Conservation (phyloP, 257 asterid species). For the Solanum etuberosum region DNA sequence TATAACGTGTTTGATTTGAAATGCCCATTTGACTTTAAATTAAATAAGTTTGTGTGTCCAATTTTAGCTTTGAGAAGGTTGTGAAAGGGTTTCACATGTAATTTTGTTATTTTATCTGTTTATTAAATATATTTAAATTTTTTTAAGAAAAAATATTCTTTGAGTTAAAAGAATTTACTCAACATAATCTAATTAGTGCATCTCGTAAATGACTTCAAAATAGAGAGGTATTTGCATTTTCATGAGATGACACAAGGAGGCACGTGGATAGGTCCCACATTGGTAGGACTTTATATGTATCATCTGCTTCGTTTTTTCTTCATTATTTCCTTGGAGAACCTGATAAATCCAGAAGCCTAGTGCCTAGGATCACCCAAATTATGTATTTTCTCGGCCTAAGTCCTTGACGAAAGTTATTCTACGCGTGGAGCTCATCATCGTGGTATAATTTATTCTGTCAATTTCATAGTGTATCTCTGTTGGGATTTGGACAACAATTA, state of each 20-base stretch:
- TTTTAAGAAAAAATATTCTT: too few species aligned
- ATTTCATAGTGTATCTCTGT: neutral
- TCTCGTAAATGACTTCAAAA: neutral
- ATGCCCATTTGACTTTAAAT: neutral
- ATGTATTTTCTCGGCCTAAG: neutral
- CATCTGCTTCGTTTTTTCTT: neutral
- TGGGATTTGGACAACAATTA: accelerated
- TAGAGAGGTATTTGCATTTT: too few species aligned
- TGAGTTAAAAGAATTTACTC: too few species aligned
- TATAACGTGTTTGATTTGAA: neutral
- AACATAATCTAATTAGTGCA: neutral
- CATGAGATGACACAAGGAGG: neutral
- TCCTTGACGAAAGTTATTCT: neutral
- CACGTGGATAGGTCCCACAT: neutral
- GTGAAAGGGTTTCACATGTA: neutral
- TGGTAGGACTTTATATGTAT: too few species aligned
- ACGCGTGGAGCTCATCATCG: neutral
- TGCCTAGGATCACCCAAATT: neutral
- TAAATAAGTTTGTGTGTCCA: neutral
- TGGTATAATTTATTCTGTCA: neutral
- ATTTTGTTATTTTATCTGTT: neutral
- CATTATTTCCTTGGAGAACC: too few species aligned
- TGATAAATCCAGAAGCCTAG: neutral
- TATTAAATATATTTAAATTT: too few species aligned
- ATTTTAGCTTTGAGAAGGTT: neutral